phyloP scores from a whole-genome alignment of 768 basidiomycete genomes.

The Rhizopogon sp. region DNA sequence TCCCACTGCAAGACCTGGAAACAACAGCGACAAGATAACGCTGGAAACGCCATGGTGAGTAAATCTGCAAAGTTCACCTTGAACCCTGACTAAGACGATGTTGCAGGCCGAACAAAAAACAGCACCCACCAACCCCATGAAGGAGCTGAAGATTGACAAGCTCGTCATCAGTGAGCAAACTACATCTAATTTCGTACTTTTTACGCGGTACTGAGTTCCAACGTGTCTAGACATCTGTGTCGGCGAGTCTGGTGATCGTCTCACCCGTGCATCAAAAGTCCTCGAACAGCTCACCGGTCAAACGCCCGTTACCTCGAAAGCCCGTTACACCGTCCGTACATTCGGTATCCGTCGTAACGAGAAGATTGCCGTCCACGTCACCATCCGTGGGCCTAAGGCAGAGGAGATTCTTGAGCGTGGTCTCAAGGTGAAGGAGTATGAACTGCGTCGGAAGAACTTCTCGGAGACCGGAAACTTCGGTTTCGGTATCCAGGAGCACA shows the following conservation, averaged over 20 bases:
- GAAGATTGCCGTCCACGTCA: slow-evolving; percentile 98
- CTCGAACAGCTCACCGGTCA: slow-evolving; percentile 99
- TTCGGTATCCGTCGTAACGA: slow-evolving; percentile 99
- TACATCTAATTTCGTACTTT: slow-evolving; percentile 5
- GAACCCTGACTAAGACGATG: background rate
- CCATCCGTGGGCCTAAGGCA: slow-evolving; percentile 98
- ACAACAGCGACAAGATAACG: slow-evolving; percentile 30
- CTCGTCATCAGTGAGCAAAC: slow-evolving; percentile 92
- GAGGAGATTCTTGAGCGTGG: slow-evolving; percentile 99
- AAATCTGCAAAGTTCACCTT: background rate
- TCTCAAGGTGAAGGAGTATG: slow-evolving; percentile 99
- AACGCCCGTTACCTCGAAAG: slow-evolving; percentile 99
- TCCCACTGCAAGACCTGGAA: background rate
- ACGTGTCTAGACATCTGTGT: slow-evolving; percentile 87
- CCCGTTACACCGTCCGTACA: slow-evolving; percentile 97
- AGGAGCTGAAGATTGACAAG: slow-evolving; percentile 96
- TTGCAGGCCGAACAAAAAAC: slow-evolving; percentile 83
- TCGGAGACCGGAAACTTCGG: slow-evolving; percentile 99
- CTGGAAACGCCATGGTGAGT: slow-evolving; percentile 26
- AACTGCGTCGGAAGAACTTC: slow-evolving; percentile 95
- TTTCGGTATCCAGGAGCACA: slow-evolving; percentile 99
- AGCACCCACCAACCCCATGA: slow-evolving; percentile 89
- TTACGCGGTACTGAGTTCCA: slow-evolving; percentile 3
- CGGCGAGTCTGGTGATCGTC: slow-evolving; percentile 98
- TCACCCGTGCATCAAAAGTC: slow-evolving; percentile 98